These are phyloP conservation scores for Calvatia gigantea DNA, from an alignment of 768 basidiomycete genomes.

Conservation along the genomic window DNA sequence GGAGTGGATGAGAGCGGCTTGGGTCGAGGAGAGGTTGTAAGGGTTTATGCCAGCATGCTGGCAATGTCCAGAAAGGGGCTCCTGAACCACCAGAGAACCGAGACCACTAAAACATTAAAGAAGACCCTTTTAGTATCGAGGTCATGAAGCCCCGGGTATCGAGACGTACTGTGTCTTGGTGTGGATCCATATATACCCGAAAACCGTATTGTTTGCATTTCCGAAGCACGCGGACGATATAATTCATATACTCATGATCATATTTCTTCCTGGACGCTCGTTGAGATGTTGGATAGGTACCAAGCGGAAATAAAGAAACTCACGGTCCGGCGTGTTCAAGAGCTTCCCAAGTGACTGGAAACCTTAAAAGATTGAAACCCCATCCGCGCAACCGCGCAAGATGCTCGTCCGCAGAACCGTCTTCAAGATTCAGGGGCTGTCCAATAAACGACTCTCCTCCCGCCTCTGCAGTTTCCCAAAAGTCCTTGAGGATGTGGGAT, in stretches of 20 bases:
- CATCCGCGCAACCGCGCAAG: conserved; percentile 82
- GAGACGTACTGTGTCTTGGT: conserved; percentile 85
- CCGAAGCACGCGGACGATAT: conserved; percentile 79
- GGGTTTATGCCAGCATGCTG: conserved; percentile 91
- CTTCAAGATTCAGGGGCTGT: conserved; percentile 79
- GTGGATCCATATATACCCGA: conserved; percentile 89
- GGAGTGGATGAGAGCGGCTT: conserved; percentile 81
- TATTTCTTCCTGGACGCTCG: conserved; percentile 65
- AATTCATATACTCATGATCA: conserved; percentile 91
- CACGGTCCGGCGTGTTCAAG: conserved; percentile 94
- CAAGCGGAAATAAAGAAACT: conserved; percentile 34
- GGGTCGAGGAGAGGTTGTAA: conserved; percentile 78
- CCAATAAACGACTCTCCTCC: conserved; percentile 72
- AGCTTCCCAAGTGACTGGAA: conserved; percentile 92
- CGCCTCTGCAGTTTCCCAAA: conserved; percentile 78
- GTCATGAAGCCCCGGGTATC: neutral
- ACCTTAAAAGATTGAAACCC: conserved; percentile 89
- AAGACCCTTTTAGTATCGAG: neutral
- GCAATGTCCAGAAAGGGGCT: conserved; percentile 91
- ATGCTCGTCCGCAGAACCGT: conserved; percentile 83
- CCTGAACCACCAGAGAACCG: conserved; percentile 94
- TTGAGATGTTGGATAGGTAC: conserved; percentile 4
- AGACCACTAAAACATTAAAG: conserved; percentile 80
- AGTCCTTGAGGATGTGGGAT: conserved; percentile 63
- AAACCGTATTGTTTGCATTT: conserved; percentile 94